These are phyloP conservation scores for Artemisia argyi DNA, from an alignment of 129 eudicot species.

Conservation along the genomic window DNA sequence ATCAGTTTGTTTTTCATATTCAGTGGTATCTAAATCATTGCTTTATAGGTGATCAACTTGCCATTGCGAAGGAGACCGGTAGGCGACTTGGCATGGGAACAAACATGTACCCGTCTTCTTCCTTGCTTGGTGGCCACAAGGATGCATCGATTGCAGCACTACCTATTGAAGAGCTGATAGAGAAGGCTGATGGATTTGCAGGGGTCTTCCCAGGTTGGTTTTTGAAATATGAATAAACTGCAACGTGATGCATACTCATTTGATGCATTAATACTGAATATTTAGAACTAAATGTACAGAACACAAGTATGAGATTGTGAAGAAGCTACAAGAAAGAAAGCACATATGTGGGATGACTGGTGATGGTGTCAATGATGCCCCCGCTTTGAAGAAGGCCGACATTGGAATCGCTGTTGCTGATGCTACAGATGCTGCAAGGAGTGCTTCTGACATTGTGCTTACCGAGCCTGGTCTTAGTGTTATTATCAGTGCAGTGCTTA, in stretches of 20 bases:
- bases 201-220: conserved; percentile 81
- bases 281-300: conserved; percentile 38
- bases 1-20: background rate
- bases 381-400: conserved; percentile 85
- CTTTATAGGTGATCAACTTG: conserved; percentile 80
- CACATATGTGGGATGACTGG: conserved; percentile 95
- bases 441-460: conserved; percentile 91
- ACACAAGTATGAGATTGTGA: conserved; percentile 86
- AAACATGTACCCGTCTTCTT: conserved; percentile 88
- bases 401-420: conserved; percentile 90
- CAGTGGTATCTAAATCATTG: background rate
- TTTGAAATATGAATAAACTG: background rate
- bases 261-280: background rate
- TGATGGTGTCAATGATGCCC: conserved; percentile 94
- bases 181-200: conserved; percentile 94
- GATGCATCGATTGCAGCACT: conserved; percentile 78
- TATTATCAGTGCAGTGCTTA: conserved; percentile 83
- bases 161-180: conserved; percentile 81
- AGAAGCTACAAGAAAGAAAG: conserved; percentile 84
- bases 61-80: conserved; percentile 89
- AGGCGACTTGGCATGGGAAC: conserved; percentile 92
- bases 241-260: too few species aligned
- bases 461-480: conserved; percentile 91
- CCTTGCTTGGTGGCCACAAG: conserved; percentile 81
- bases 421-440: conserved; percentile 89